Evolutionary conservation across 2,329 filamentous ascomycete genomes (phyloP).

Genomic region (Geosmithia putterillii): DNA sequence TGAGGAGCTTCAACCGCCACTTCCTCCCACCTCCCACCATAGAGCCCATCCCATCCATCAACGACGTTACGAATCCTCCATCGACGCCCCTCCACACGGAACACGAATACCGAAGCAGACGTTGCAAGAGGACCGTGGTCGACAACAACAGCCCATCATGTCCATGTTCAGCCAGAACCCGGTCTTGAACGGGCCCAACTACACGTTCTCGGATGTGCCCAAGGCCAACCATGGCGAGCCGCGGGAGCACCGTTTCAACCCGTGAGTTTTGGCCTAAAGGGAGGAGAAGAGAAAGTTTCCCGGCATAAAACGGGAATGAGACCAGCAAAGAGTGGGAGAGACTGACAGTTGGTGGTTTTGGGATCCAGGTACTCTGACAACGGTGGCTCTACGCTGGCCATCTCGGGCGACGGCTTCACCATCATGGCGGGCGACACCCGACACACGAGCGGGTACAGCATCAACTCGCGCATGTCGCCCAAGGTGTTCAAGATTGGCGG

Average conservation of each 20-base stretch:
- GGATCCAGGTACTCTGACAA: constrained; percentile 81
- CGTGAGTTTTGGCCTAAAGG: constrained; percentile 45
- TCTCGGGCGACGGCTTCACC: constrained; percentile 85
- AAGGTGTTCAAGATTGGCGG: constrained; percentile 98
- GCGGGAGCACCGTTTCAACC: constrained; percentile 78
- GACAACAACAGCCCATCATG: constrained; percentile 30
- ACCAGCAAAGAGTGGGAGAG: no score
- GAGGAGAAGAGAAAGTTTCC: no score
- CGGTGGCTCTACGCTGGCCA: constrained; percentile 89
- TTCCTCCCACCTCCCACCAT: neutral
- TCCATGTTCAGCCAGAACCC: constrained; percentile 61
- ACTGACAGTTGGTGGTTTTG: neutral
- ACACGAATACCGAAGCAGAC: neutral
- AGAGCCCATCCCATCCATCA: neutral
- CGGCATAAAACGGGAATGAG: no score
- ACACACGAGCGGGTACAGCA: constrained; percentile 92
- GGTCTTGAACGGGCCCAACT: constrained; percentile 56
- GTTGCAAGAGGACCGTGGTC: neutral
- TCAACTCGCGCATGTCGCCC: constrained; percentile 90
- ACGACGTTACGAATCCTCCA: neutral
- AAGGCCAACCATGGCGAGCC: constrained; percentile 39
- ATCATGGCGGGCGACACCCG: constrained; percentile 97
- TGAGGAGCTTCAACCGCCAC: constrained; percentile 2
- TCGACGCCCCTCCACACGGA: neutral
- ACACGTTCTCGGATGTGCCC: constrained; percentile 53